Evolutionary conservation across 2,329 filamentous ascomycete genomes (phyloP).

Genomic region (Sarocladium brachiariae): DNA sequence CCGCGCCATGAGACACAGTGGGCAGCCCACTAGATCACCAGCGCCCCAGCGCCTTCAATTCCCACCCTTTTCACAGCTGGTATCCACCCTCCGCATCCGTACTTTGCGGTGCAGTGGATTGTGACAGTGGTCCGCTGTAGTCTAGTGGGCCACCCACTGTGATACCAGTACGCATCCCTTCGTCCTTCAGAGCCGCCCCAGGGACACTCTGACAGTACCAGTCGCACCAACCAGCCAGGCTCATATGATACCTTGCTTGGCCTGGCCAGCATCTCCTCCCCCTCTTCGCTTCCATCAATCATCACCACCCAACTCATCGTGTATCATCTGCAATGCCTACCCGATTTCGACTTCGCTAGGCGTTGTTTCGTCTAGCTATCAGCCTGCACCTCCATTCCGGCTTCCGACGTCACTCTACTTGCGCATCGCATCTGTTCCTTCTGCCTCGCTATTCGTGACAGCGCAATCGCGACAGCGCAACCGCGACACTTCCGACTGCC

Average conservation of each 20-base stretch:
- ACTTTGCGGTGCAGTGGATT: neutral
- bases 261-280: neutral
- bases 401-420: neutral
- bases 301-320: neutral
- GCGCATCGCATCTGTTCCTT: neutral
- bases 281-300: neutral
- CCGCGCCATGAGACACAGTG: conserved; percentile 2
- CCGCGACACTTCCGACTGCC: no score
- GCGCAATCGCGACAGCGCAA: neutral
- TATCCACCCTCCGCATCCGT: conserved; percentile 8
- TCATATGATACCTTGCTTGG: conserved; percentile 6
- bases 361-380: conserved; percentile 4
- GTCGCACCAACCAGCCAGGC: no score
- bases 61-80: conserved; percentile 1
- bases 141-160: conserved; percentile 4
- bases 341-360: neutral
- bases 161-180: neutral
- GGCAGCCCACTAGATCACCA: neutral
- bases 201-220: no score
- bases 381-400: neutral
- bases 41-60: neutral
- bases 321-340: conserved; percentile 2
- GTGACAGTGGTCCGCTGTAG: conserved; percentile 6
- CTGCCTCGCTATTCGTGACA: no score
- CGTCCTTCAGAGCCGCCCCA: neutral